Percentiles rank a stretch among this genome's conserved stretches.
Conservation (phyloP, 257 asterid species). For the Leonotis leonurus region DNA sequence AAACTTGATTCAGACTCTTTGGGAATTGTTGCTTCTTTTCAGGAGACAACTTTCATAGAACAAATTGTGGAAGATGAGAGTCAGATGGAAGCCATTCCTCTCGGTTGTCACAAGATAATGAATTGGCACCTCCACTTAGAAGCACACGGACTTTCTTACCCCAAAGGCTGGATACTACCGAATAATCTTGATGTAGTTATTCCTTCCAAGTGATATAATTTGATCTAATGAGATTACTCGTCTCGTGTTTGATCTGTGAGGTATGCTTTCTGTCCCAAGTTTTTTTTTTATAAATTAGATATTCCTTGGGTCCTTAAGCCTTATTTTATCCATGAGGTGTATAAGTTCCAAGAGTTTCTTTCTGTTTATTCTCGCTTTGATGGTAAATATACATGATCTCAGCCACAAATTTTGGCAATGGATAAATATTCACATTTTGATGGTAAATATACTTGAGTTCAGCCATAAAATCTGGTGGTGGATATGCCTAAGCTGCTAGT, state of each 20-base stretch:
- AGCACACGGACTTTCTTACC: slow-evolving; percentile 43
- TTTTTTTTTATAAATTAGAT: slow-evolving; percentile 21
- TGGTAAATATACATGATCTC: background rate
- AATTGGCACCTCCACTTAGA: slow-evolving; percentile 89
- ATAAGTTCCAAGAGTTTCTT: background rate
- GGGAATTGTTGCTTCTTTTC: slow-evolving; percentile 24
- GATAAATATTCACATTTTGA: background rate
- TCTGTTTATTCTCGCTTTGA: background rate
- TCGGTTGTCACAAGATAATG: slow-evolving; percentile 49
- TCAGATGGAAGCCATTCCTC: slow-evolving; percentile 88
- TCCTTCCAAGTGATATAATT: slow-evolving; percentile 35
- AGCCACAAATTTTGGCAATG: background rate
- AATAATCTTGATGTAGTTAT: slow-evolving; percentile 56
- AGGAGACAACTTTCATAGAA: slow-evolving; percentile 92
- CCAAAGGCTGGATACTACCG: slow-evolving; percentile 69
- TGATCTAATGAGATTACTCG: slow-evolving; percentile 18
- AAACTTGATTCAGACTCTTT: slow-evolving; percentile 2
- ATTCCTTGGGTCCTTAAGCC: background rate
- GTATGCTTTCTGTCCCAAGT: slow-evolving; percentile 16
- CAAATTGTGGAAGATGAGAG: slow-evolving; percentile 91
- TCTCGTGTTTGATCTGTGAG: slow-evolving; percentile 26
- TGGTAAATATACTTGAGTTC: background rate
- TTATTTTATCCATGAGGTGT: slow-evolving; percentile 23
- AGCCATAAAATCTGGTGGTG: background rate
- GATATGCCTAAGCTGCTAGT: background rate